Evolutionary conservation across 305 asterid genomes (phyloP).

Genomic region (Rubia balearica): DNA sequence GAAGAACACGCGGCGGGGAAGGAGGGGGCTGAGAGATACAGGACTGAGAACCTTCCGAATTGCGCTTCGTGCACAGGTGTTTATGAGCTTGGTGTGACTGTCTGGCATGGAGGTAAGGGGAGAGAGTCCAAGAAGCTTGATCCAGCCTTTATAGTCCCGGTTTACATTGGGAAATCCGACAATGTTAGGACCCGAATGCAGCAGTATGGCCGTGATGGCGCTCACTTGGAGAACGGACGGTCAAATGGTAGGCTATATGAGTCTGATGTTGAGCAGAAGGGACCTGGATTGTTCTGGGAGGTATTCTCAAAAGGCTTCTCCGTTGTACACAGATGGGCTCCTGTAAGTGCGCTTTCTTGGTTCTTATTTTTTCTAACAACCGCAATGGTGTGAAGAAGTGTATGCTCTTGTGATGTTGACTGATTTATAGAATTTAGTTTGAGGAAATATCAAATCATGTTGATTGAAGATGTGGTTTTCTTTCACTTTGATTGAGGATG

Average conservation of each 20-base stretch:
- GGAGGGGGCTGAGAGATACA: constrained; percentile 75
- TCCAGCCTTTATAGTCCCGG: constrained; percentile 47
- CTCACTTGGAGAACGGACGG: constrained; percentile 42
- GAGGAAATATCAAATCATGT: not conserved
- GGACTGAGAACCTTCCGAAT: constrained; percentile 75
- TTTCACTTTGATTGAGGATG: not conserved
- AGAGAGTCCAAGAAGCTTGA: constrained; percentile 41
- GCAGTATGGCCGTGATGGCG: constrained; percentile 88
- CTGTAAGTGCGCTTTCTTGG: constrained; percentile 44
- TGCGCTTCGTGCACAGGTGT: constrained; percentile 64
- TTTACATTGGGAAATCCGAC: constrained; percentile 84
- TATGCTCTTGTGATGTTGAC: not conserved
- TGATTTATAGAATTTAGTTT: not conserved
- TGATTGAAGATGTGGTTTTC: not conserved
- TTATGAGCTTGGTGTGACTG: constrained; percentile 68
- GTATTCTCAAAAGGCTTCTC: constrained; percentile 58
- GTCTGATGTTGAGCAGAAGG: constrained; percentile 6
- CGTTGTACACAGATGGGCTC: constrained; percentile 80
- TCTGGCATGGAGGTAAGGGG: constrained; percentile 9
- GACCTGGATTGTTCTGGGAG: constrained; percentile 46
- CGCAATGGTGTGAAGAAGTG: not conserved
- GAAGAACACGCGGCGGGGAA: constrained; percentile 44
- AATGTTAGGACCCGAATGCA: constrained; percentile 77
- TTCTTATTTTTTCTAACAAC: not conserved
- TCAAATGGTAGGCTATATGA: constrained; percentile 18